Base-by-base conservation (phyloP, 352 stramenopile genomes). In the Phytopythium cucurbitacearum region DNA sequence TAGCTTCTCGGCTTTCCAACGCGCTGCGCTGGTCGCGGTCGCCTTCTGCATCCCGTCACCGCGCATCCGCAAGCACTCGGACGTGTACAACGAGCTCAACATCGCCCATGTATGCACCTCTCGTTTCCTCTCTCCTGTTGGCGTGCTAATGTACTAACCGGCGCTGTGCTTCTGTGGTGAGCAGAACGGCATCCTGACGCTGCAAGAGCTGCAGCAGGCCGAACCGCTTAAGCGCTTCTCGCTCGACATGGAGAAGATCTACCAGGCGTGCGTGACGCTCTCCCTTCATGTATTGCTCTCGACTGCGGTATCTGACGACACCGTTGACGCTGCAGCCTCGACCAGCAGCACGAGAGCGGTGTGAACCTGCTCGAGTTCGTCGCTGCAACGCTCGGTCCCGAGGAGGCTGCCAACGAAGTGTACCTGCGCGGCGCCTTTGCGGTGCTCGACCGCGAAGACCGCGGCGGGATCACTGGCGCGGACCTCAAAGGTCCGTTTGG, bases 321-420 rank as follows among this genome's bases (percentile, higher is more conserved):
- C 3, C 34, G 21, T 28, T 28, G 21, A 28, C 21, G 2, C 33
- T 51, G 0, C 28, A 91, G 81, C 4, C 71, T 92, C 9, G 76
- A 92, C 39, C 76, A 89, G 48, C 75, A 90, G 48, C 70, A 86
- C 32, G 80, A 86, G 7, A 84, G 85, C 35, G 77, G 81, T 7
- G 70, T 92, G 35, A 92, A 88, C 44, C 48, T 92, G 32, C 63
- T 92, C 5, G 82, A 92, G 57, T 92, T 92, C 57, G 76, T 92
- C 12, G 79, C 82, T 12, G 82, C 82, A 0, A 89, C 80, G 6
- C 59, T 92, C 8, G 84, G 64, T 7, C 66, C 74, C 0, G 76
- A 86, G 48, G 76, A 87, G 7, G 67, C 85, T 32, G 59, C 68
- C 6, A 69, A 88, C 50, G 70, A 90, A 21, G 65, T 67, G n/a